phyloP scores from a whole-genome alignment of 2,329 filamentous ascomycete species.

The Calcarisporium arbuscula region DNA sequence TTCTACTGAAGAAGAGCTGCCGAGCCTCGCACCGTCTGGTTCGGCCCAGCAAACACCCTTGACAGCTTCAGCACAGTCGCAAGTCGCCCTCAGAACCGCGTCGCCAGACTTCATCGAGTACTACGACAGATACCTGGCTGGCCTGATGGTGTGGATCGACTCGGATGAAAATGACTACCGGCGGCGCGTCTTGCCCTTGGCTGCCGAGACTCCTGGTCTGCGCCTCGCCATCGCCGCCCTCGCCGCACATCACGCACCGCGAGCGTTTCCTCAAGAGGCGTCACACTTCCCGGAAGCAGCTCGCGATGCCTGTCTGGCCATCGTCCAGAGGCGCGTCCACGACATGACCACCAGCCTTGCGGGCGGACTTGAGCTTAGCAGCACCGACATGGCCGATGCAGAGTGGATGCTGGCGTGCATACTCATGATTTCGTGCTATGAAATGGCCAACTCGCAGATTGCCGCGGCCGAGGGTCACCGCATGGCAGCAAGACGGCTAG shows the following conservation, averaged over 20 bases:
- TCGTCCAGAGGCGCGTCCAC: slow-evolving; percentile 16
- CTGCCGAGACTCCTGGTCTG: slow-evolving; percentile 18
- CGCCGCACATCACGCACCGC: slow-evolving; percentile 20
- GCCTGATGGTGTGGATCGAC: slow-evolving; percentile 25
- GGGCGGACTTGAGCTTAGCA: slow-evolving; percentile 14
- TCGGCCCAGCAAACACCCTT: neutral
- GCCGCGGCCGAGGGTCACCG: slow-evolving; percentile 21
- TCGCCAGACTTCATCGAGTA: slow-evolving; percentile 19
- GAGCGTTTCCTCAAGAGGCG: slow-evolving; percentile 13
- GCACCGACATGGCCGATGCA: slow-evolving; percentile 17
- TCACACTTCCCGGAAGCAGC: slow-evolving; percentile 19
- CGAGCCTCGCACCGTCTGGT: neutral
- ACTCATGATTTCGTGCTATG: slow-evolving; percentile 23
- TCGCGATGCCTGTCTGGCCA: slow-evolving; percentile 18
- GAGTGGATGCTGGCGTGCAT: slow-evolving; percentile 25
- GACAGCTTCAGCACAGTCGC: slow-evolving; percentile 5
- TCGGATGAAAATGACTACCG: slow-evolving; percentile 22
- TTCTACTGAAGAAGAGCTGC: neutral
- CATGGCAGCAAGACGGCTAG: slow-evolving; percentile 20
- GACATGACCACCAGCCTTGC: slow-evolving; percentile 18
- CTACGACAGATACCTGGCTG: slow-evolving; percentile 21
- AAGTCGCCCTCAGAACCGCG: slow-evolving; percentile 12
- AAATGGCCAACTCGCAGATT: slow-evolving; percentile 20
- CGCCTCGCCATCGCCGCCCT: slow-evolving; percentile 22
- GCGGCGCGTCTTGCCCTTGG: slow-evolving; percentile 18